Conservation (phyloP, 108 stramenopile species). For the Discostella stelligeroides region DNA sequence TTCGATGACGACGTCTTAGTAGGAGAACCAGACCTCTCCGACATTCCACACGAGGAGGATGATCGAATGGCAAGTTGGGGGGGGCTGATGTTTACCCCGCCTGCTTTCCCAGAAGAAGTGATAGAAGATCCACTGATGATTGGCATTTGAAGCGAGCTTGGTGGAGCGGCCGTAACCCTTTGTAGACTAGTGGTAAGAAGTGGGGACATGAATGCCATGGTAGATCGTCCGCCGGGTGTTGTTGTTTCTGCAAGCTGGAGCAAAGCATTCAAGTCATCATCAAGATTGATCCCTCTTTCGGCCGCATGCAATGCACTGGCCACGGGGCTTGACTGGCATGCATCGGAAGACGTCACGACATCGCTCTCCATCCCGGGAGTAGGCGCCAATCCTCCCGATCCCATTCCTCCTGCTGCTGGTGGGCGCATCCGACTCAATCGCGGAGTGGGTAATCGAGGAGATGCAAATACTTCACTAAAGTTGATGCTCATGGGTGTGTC, state of each 20-base stretch:
- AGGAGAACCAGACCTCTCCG: neutral
- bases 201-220: conserved; percentile 39
- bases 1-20: conserved; percentile 18
- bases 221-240: conserved; percentile 44
- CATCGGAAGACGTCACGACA: conserved; percentile 48
- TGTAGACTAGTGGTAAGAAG: conserved; percentile 43
- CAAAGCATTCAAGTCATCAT: conserved; percentile 85
- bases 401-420: neutral
- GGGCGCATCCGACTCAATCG: conserved; percentile 4
- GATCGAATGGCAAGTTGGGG: conserved; percentile 43
- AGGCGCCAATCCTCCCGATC: neutral
- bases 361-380: conserved; percentile 33
- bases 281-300: conserved; percentile 78
- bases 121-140: conserved; percentile 33
- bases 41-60: conserved; percentile 5
- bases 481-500: conserved; percentile 68
- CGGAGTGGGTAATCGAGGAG: conserved; percentile 46
- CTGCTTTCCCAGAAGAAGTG: conserved; percentile 3
- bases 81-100: conserved; percentile 7
- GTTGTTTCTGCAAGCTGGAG: conserved; percentile 80
- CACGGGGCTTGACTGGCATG: conserved; percentile 44
- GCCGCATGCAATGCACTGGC: conserved; percentile 69
- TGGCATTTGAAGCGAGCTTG: conserved; percentile 41
- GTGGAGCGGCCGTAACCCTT: conserved; percentile 22
- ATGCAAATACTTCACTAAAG: conserved; percentile 76